Conservation (phyloP, 2,329 filamentous ascomycete species). For the Falciphora oryzae region DNA sequence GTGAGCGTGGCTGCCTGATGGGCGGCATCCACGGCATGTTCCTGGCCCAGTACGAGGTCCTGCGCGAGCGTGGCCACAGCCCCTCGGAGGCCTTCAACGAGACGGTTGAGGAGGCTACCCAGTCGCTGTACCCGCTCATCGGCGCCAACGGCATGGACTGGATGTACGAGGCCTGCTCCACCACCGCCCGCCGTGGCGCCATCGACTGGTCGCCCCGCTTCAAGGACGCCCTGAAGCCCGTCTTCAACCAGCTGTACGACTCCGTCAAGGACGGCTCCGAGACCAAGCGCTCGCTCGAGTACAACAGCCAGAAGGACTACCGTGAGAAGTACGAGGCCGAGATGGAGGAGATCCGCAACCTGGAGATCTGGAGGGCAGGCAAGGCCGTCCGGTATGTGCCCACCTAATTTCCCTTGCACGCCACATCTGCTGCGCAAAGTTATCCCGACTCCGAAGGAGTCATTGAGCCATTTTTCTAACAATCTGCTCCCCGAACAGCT, state of each 20-base stretch:
- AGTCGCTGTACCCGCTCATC: slow-evolving; percentile 96
- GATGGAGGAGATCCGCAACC: slow-evolving; percentile 95
- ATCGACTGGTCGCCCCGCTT: slow-evolving; percentile 98
- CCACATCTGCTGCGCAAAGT: no score
- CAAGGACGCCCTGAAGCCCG: slow-evolving; percentile 97
- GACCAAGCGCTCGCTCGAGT: slow-evolving; percentile 94
- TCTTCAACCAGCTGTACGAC: slow-evolving; percentile 97
- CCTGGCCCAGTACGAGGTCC: slow-evolving; percentile 99
- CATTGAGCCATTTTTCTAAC: background rate
- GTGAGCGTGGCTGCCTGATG: slow-evolving; percentile 99
- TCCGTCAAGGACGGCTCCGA: slow-evolving; percentile 85
- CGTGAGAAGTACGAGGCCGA: slow-evolving; percentile 95
- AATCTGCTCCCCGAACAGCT: slow-evolving; percentile 32
- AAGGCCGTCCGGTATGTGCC: slow-evolving; percentile 80
- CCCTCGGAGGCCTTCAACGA: slow-evolving; percentile 99
- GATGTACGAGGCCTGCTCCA: slow-evolving; percentile 99
- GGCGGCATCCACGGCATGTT: slow-evolving; percentile 99
- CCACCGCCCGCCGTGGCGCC: slow-evolving; percentile 94
- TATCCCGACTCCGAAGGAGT: background rate
- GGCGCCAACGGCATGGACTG: slow-evolving; percentile 99
- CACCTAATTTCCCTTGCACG: background rate
- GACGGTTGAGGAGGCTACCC: slow-evolving; percentile 99
- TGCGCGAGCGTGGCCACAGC: slow-evolving; percentile 96
- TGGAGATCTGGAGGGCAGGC: slow-evolving; percentile 99
- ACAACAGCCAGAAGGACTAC: slow-evolving; percentile 95